Percentiles rank a stretch among this genome's conserved stretches.
Conservation (phyloP, 176 grass and related monocot genomes). For the Paspalum notatum region DNA sequence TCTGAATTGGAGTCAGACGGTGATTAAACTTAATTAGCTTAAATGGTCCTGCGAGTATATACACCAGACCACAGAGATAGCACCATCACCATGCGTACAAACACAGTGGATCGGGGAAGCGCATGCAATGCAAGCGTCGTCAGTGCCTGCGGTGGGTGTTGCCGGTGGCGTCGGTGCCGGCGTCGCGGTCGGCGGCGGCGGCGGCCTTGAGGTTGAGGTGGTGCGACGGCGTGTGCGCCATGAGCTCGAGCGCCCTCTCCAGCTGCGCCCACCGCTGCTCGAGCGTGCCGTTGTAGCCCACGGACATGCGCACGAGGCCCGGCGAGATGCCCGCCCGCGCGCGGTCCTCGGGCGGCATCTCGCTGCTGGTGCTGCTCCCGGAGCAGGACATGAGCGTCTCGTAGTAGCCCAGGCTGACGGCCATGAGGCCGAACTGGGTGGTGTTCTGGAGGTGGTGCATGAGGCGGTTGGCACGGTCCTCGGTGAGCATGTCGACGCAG, state of each 20-base stretch:
- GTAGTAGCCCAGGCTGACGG: slow-evolving; percentile 93
- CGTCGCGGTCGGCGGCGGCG: not conserved
- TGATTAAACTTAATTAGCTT: not conserved
- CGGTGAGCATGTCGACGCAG: slow-evolving; percentile 90
- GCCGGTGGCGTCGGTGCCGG: not conserved
- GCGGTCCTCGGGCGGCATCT: slow-evolving; percentile 78
- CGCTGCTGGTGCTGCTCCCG: slow-evolving; percentile 92
- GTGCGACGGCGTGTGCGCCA: slow-evolving; percentile 25
- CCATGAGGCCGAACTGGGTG: slow-evolving; percentile 95
- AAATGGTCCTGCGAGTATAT: not conserved
- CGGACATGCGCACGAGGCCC: slow-evolving; percentile 84
- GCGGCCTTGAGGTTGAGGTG: not conserved
- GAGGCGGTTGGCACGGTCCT: slow-evolving; percentile 87
- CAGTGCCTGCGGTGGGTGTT: slow-evolving; percentile 44
- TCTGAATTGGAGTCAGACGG: slow-evolving; percentile 41
- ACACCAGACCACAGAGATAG: not conserved
- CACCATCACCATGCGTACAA: not conserved
- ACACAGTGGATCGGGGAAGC: not conserved
- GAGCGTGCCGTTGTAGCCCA: slow-evolving; percentile 84
- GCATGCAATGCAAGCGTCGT: not conserved
- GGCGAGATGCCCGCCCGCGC: slow-evolving; percentile 72
- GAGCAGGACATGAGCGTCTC: slow-evolving; percentile 99
- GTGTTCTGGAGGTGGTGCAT: slow-evolving; percentile 99
- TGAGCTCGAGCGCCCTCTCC: slow-evolving; percentile 72
- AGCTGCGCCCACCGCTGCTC: slow-evolving; percentile 96